Percentiles rank a stretch among this genome's conserved stretches.
Conservation (phyloP, 352 stramenopile species). For the Phytophthora fragariae region DNA sequence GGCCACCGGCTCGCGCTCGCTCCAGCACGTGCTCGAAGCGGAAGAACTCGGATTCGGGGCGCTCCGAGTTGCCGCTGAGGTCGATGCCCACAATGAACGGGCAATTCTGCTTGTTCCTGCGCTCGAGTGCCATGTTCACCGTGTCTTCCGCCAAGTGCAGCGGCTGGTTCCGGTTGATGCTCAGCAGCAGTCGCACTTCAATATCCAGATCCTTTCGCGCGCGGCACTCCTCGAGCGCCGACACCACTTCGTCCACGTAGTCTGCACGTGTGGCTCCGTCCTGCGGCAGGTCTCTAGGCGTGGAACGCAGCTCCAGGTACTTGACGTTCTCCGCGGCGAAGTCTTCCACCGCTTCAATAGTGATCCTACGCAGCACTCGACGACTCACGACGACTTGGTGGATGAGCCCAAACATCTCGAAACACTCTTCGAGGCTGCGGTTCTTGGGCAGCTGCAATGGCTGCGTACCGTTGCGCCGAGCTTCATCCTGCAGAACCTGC, state of each 20-base stretch:
- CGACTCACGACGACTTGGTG: constrained; percentile 83
- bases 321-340: constrained; percentile 82
- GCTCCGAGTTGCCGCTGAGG: constrained; percentile 86
- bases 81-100: constrained; percentile 85
- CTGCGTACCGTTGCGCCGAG: constrained; percentile 29
- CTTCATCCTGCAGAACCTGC: constrained; percentile 67
- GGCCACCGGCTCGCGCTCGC: constrained; percentile 65
- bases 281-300: constrained; percentile 62
- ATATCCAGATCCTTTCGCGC: constrained; percentile 69
- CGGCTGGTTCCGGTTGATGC: constrained; percentile 82
- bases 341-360: constrained; percentile 85
- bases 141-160: constrained; percentile 73
- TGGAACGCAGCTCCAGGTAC: constrained; percentile 89
- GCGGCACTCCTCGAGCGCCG: constrained; percentile 69
- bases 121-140: constrained; percentile 63
- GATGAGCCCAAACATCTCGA: constrained; percentile 90
- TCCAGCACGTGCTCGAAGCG: constrained; percentile 85
- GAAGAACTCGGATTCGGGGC: constrained; percentile 82
- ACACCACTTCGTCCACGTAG: constrained; percentile 78
- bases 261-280: constrained; percentile 66
- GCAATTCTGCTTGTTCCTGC: constrained; percentile 49
- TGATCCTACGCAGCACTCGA: constrained; percentile 66
- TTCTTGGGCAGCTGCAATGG: constrained; percentile 50
- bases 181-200: constrained; percentile 79
- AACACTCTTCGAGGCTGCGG: constrained; percentile 84